These are phyloP conservation scores for Daldinia concentrica DNA, from an alignment of 495 filamentous ascomycete species.

Conservation along the genomic window DNA sequence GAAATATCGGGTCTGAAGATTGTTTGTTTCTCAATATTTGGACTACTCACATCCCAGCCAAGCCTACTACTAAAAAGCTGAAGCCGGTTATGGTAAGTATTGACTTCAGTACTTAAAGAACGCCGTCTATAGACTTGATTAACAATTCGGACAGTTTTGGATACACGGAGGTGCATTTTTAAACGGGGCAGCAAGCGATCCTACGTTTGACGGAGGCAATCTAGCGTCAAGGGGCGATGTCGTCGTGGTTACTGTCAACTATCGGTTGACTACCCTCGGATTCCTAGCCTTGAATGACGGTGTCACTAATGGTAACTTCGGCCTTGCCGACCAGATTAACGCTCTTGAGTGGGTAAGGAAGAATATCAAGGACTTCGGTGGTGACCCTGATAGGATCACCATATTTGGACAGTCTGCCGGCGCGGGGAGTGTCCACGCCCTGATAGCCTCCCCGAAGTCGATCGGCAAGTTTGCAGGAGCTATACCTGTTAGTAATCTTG, in stretches of 20 bases:
- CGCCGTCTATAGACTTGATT: neutral
- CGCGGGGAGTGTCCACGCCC: constrained; percentile 60
- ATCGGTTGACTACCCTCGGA: constrained; percentile 70
- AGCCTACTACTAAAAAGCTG: constrained; percentile 26
- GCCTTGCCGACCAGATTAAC: constrained; percentile 64
- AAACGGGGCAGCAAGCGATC: constrained; percentile 52
- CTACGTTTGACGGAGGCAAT: constrained; percentile 57
- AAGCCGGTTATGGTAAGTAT: neutral
- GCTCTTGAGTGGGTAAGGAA: constrained; percentile 71
- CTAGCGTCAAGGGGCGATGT: constrained; percentile 63
- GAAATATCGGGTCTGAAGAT: constrained; percentile 53
- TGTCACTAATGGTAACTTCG: constrained; percentile 64
- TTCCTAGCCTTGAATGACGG: constrained; percentile 61
- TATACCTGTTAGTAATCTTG: constrained; percentile 61
- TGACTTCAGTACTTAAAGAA: neutral
- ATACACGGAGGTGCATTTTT: constrained; percentile 57
- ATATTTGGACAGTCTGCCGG: constrained; percentile 66
- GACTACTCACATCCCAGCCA: constrained; percentile 60
- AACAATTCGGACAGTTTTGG: constrained; percentile 54
- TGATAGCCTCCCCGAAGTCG: constrained; percentile 62
- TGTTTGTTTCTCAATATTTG: constrained; percentile 66
- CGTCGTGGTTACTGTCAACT: constrained; percentile 71
- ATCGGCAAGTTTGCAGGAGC: constrained; percentile 60
- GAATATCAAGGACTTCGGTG: constrained; percentile 69
- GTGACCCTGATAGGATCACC: constrained; percentile 68